A percentile compares a stretch with the other conserved stretches of the same genome.
Evolutionary conservation across 192 early-diverging fungal species (phyloP).

Genomic region (Borealophlyctis nickersoniae): DNA sequence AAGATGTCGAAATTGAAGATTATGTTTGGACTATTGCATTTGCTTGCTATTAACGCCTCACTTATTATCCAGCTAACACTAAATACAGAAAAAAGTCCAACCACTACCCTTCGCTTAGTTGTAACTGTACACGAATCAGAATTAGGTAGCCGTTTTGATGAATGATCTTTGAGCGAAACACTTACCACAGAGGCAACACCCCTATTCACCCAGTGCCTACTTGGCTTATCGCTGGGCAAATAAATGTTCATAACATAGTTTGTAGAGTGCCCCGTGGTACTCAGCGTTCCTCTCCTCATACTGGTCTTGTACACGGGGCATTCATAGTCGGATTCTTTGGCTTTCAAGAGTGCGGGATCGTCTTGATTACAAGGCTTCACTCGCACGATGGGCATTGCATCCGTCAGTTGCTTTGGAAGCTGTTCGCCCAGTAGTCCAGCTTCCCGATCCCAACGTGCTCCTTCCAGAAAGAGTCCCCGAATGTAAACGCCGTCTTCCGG

Average conservation of each 20-base stretch:
- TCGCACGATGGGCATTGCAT: slow-evolving; percentile 54
- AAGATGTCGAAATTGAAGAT: too few relatives aligned
- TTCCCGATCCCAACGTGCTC: slow-evolving; percentile 54
- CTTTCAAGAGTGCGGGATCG: slow-evolving; percentile 34
- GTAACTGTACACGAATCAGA: slow-evolving; percentile 14
- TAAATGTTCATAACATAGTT: slow-evolving; percentile 57
- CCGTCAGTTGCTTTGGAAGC: slow-evolving; percentile 47
- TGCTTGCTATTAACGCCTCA: too few relatives aligned
- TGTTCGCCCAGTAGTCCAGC: slow-evolving; percentile 47
- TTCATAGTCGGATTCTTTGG: slow-evolving; percentile 41
- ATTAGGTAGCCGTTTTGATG: background rate
- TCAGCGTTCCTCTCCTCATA: slow-evolving; percentile 53
- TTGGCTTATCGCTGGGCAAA: slow-evolving; percentile 36
- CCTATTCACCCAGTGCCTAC: slow-evolving; percentile 54
- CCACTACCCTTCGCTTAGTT: slow-evolving; percentile 17
- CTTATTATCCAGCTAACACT: too few relatives aligned
- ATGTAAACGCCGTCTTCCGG: slow-evolving; percentile 56
- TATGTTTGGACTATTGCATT: too few relatives aligned
- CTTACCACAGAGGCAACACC: slow-evolving; percentile 48
- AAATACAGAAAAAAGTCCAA: too few relatives aligned
- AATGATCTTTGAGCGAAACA: background rate
- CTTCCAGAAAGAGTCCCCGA: slow-evolving; percentile 57
- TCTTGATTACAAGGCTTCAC: slow-evolving; percentile 46
- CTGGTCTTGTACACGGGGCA: slow-evolving; percentile 65
- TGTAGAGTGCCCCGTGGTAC: slow-evolving; percentile 61